Evolutionary conservation across 1,139 yeast genomes (phyloP).

Genomic region (Suhomyces wounanorum): DNA sequence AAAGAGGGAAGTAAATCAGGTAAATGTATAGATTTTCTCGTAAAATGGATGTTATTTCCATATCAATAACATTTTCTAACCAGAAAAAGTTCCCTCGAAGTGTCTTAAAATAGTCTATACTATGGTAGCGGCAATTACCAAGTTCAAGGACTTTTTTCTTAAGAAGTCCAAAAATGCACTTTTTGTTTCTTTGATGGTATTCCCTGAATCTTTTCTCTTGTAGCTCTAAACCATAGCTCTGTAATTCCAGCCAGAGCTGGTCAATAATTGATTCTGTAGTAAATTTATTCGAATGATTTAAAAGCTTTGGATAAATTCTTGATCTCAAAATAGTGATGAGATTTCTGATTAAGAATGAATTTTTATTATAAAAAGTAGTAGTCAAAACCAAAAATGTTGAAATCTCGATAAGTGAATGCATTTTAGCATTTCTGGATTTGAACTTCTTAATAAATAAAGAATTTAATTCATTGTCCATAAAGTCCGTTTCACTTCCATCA

Average conservation of each 20-base stretch:
- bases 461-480: conserved; percentile 13
- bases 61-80: conserved; percentile 11
- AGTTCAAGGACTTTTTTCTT: neutral
- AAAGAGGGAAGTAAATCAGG: conserved; percentile 28
- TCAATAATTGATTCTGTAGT: neutral
- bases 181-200: neutral
- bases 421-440: neutral
- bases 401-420: neutral
- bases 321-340: neutral
- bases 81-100: conserved; percentile 17
- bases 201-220: neutral
- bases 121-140: neutral
- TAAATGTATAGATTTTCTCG: conserved; percentile 19
- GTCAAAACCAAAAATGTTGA: conserved; percentile 1
- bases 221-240: neutral
- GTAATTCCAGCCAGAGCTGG: neutral
- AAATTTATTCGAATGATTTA: neutral
- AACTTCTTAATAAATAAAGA: conserved; percentile 7
- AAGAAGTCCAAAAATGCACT: neutral
- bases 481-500: conserved; percentile 2
- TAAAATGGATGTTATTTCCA: conserved; percentile 12
- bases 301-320: neutral
- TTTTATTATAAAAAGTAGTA: neutral
- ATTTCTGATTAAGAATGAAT: neutral
- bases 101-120: neutral